Percentiles rank a stretch among this genome's conserved stretches.
Conservation (phyloP, 176 grass and related monocot genomes). For the Pharus latifolius region DNA sequence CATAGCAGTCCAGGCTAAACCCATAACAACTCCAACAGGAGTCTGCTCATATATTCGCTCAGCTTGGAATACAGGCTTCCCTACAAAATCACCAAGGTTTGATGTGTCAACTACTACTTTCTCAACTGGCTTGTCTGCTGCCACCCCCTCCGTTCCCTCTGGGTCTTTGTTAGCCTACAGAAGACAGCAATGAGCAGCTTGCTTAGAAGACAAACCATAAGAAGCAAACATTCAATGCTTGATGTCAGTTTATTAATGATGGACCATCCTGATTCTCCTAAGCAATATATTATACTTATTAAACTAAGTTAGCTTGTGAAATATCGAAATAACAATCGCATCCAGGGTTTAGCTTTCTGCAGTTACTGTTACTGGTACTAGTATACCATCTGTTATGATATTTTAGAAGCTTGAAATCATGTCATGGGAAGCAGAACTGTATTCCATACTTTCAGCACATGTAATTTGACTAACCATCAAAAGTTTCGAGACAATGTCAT, state of each 20-base stretch:
- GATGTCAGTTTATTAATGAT: too few relatives aligned
- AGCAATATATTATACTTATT: not conserved
- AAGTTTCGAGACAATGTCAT: not conserved
- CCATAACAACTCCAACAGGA: conserved; percentile 94
- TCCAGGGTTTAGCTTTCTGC: not conserved
- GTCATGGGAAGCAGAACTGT: not conserved
- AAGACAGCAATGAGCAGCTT: not conserved
- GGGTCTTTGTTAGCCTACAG: conserved; percentile 25
- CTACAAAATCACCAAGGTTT: conserved; percentile 81
- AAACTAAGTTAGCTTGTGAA: not conserved
- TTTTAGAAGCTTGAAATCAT: not conserved
- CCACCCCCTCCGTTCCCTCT: conserved; percentile 15
- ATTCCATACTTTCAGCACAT: not conserved
- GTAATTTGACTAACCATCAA: not conserved
- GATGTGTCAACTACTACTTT: conserved; percentile 62
- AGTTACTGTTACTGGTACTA: too few relatives aligned
- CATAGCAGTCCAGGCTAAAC: conserved; percentile 93
- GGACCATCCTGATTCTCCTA: not conserved
- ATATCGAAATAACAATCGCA: not conserved
- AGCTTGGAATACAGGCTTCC: conserved; percentile 94
- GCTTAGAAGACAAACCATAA: not conserved
- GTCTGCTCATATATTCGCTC: conserved; percentile 91
- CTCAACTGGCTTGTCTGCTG: conserved; percentile 30
- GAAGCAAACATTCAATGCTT: too few relatives aligned
- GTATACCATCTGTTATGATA: too few relatives aligned